phyloP scores from a whole-genome alignment of 768 basidiomycete species.

The Hericium erinaceus region DNA sequence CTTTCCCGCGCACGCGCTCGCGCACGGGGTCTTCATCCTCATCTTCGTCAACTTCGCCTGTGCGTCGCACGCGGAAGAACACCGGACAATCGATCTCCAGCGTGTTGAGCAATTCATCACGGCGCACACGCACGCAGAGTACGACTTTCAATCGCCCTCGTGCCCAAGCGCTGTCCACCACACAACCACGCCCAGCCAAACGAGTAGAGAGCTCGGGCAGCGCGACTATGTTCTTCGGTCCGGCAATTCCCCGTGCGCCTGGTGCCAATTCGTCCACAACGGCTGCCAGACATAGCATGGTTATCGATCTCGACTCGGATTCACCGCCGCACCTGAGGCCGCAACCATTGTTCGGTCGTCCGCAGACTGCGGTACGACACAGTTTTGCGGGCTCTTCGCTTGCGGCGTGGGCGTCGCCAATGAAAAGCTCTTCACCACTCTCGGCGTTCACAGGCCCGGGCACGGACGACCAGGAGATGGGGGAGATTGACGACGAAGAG shows the following conservation, averaged over 20 bases:
- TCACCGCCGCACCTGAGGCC: conserved; percentile 5
- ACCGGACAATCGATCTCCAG: conserved; percentile 7
- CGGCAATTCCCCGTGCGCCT: conserved; percentile 4
- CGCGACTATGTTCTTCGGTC: conserved; percentile 14
- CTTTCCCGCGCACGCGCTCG: conserved; percentile 11
- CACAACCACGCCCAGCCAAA: background rate
- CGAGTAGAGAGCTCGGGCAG: conserved; percentile 11
- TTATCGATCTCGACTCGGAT: conserved; percentile 5
- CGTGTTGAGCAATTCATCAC: background rate
- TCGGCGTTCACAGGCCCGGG: background rate
- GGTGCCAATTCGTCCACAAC: background rate
- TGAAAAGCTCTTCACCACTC: background rate
- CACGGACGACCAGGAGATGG: conserved; percentile 8
- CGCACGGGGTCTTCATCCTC: conserved; percentile 5
- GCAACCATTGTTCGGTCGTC: conserved; percentile 2
- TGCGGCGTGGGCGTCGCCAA: background rate
- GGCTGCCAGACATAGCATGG: conserved; percentile 3
- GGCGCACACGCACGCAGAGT: conserved; percentile 7
- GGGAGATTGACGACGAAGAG: conserved; percentile 13
- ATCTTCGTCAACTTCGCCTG: conserved; percentile 9
- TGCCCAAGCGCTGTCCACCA: conserved; percentile 9
- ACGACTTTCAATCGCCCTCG: conserved; percentile 8
- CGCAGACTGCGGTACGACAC: conserved; percentile 1
- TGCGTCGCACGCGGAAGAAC: conserved; percentile 10
- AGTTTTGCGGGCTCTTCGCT: conserved; percentile 9